Conservation (phyloP, 202 grass and related monocot genomes). For the Saccharum hybrid region DNA sequence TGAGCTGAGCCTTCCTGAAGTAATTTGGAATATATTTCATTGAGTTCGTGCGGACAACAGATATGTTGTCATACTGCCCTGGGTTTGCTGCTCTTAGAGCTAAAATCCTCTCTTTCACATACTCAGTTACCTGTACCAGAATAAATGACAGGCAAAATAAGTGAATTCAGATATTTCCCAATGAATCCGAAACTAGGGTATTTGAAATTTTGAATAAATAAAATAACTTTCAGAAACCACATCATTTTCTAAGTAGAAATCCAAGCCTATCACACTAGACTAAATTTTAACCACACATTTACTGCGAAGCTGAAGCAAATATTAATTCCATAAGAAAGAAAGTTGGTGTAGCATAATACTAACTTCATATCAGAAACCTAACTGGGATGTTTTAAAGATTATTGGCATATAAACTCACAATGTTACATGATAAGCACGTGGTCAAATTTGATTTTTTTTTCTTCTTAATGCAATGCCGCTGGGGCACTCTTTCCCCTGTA, state of each 20-base stretch:
- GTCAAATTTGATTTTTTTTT: not conserved
- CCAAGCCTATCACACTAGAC: not conserved
- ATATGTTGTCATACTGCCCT: slow-evolving; percentile 81
- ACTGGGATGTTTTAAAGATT: not conserved
- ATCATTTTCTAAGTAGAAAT: not conserved
- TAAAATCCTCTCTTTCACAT: slow-evolving; percentile 93
- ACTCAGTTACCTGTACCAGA: slow-evolving; percentile 76
- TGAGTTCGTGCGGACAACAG: slow-evolving; percentile 95
- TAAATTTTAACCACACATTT: not conserved
- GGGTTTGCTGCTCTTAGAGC: slow-evolving; percentile 75
- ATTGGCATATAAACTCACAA: not conserved
- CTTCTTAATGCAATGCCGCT: no score
- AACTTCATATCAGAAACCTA: not conserved
- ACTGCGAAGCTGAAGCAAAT: slow-evolving; percentile 2
- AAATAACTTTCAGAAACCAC: not conserved
- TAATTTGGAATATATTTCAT: slow-evolving; percentile 98
- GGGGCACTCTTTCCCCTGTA: no score
- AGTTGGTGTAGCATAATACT: not conserved
- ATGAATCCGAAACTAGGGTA: not conserved
- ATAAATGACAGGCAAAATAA: slow-evolving; percentile 10
- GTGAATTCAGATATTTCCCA: not conserved
- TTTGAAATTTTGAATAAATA: not conserved
- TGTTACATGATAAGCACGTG: not conserved
- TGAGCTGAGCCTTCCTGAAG: slow-evolving; percentile 81
- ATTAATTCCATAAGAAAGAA: not conserved